These are phyloP conservation scores for Nasturtium officinale DNA, from an alignment of 345 rosid species.

Conservation along the genomic window DNA sequence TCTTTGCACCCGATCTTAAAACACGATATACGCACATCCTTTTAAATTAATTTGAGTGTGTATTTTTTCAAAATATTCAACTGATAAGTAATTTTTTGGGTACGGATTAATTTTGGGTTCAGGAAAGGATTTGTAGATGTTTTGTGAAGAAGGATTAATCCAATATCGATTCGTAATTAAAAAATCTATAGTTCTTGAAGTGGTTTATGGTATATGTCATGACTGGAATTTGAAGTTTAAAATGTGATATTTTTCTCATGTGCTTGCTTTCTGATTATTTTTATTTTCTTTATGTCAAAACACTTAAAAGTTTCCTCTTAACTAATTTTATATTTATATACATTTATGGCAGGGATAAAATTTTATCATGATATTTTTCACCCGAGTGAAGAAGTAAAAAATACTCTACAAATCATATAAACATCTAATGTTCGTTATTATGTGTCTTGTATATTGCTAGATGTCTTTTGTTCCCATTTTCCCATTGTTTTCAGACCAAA, in stretches of 20 bases:
- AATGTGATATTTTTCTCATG: background rate
- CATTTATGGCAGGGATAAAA: background rate
- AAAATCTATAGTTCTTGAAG: background rate
- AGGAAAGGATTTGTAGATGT: background rate
- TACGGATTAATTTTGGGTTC: background rate
- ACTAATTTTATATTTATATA: background rate
- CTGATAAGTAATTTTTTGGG: background rate
- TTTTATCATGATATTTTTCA: background rate
- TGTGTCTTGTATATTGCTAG: background rate
- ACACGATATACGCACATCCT: background rate
- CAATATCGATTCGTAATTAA: background rate
- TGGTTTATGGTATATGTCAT: background rate
- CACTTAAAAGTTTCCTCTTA: background rate
- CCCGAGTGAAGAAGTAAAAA: background rate
- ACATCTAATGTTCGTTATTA: background rate
- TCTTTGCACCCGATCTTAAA: background rate
- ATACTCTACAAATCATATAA: background rate
- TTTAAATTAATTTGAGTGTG: background rate
- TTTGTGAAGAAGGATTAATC: background rate
- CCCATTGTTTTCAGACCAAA: background rate
- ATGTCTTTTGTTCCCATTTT: background rate
- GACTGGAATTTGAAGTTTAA: background rate
- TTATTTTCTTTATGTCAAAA: background rate
- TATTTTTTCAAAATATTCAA: background rate
- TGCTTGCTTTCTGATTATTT: background rate